Evolutionary conservation across 1,139 yeast genomes (phyloP), one percentile per base, ranked within the genome.

Genomic region (Arxiozyma bovina): DNA sequence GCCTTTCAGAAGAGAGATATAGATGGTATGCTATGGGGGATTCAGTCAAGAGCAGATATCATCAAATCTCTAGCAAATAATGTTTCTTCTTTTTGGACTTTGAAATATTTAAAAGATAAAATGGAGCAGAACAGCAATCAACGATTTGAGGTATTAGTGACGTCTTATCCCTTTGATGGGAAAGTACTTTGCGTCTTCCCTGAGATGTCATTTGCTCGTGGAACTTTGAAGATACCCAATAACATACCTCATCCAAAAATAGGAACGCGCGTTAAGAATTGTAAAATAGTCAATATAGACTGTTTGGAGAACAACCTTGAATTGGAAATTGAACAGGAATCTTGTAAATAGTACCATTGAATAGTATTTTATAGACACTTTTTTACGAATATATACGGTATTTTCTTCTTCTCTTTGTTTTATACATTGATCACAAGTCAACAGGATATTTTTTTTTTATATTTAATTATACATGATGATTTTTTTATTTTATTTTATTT

Each of bases 1-100:
- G 46, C 59, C 17, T 72, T 71, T 57, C 52, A 60, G 1, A 54
- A 61, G 17, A 58, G 57, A 1, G 63, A 66, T 21, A 55, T 69
- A 1, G 57, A 64, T 12, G 53, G 64, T 12, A 60, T 70, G 53
- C 55, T 67, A 5, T 58, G 70, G 60, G 70, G 68, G 53, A 64
- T 73, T 42, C 72, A 71, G 50, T 61, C 73, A 3, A 62, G 72
- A 54, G 72, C 71, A 46, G 67, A 67, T 44, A 64, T 67, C 6
- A 59, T 74, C 48, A 68, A 64, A 48, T 63, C 63, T 45, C 66
- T 70, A 1, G 58, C 71, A 1, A 66, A 65, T 6, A 63, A 65
- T 27, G 70, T 75, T 6, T 63, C 61, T 9, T 68, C 71, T 1
- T 79, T 73, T 64, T 79, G 77, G 72, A 73, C 75, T 0, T 62